Conservation (phyloP, 2,329 filamentous ascomycete genomes). For the Phyllosticta capitalensis region DNA sequence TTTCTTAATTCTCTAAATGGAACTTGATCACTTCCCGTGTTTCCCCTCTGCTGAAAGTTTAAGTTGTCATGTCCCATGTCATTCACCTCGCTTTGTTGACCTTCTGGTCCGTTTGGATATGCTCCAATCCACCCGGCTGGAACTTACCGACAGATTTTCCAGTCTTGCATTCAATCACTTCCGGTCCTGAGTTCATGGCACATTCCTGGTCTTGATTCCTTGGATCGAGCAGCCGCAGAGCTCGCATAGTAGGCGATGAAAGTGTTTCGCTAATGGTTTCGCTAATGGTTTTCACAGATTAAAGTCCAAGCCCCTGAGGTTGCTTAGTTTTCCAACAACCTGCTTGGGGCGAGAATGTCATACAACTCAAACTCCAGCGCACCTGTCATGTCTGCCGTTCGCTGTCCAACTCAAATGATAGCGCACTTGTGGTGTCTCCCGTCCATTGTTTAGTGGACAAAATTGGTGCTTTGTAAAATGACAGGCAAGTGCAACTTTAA, state of each 20-base stretch:
- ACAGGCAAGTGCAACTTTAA: too few relatives aligned
- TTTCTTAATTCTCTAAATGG: neutral
- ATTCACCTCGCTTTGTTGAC: neutral
- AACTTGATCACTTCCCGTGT: neutral
- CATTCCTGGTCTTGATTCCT: neutral
- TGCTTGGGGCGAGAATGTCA: too few relatives aligned
- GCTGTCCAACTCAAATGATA: too few relatives aligned
- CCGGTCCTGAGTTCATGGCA: neutral
- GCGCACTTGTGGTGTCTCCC: too few relatives aligned
- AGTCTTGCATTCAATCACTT: neutral
- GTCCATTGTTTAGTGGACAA: too few relatives aligned
- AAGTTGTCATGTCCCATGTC: neutral
- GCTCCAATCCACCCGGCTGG: neutral
- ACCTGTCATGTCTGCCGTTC: too few relatives aligned
- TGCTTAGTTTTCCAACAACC: too few relatives aligned
- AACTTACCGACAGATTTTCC: neutral
- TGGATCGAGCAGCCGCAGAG: neutral
- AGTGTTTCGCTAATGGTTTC: too few relatives aligned
- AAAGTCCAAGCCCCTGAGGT: too few relatives aligned
- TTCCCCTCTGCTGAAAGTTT: neutral
- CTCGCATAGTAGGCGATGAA: neutral
- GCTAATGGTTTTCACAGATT: too few relatives aligned
- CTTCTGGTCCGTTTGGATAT: neutral
- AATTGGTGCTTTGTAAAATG: too few relatives aligned
- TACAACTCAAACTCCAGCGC: too few relatives aligned